Percentiles rank a stretch among this genome's conserved stretches.
phyloP scores from a whole-genome alignment of 805 yeast genomes.

The Metschnikowia similis region DNA sequence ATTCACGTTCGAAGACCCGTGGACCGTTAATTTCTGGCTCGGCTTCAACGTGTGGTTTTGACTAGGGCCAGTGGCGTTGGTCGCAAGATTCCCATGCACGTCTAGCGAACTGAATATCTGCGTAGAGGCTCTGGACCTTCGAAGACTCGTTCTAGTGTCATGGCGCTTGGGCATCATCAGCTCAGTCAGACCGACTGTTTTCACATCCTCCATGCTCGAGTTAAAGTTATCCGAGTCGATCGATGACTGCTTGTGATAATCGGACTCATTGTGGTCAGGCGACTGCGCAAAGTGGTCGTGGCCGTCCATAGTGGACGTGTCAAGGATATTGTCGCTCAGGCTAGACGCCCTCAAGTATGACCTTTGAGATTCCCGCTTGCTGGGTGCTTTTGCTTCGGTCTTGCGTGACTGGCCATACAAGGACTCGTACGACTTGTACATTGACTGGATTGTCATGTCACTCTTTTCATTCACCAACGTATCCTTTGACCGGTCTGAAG shows the following conservation, averaged over 20 bases:
- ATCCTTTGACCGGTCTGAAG: constrained; percentile 20
- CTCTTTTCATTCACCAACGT: constrained; percentile 20
- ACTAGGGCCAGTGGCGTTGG: neutral
- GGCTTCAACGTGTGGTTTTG: neutral
- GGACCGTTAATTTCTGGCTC: neutral
- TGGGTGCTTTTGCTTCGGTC: neutral
- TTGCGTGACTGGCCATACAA: constrained; percentile 7
- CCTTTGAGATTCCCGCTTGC: constrained; percentile 2
- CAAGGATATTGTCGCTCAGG: constrained; percentile 19
- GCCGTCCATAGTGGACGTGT: constrained; percentile 21
- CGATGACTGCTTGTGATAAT: neutral
- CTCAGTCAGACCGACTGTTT: constrained; percentile 1
- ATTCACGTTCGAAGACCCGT: neutral
- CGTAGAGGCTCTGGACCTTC: constrained; percentile 24
- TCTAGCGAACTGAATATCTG: constrained; percentile 29
- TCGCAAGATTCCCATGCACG: constrained; percentile 9
- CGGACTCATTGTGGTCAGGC: constrained; percentile 2
- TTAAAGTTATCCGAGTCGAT: constrained; percentile 6
- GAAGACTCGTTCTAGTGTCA: constrained; percentile 12
- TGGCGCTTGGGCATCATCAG: constrained; percentile 8
- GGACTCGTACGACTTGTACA: constrained; percentile 25
- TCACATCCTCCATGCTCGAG: constrained; percentile 5
- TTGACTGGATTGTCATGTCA: constrained; percentile 20
- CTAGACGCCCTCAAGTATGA: constrained; percentile 9
- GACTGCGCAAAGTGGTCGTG: constrained; percentile 9